These are phyloP conservation scores for Dioszegia aurantiaca DNA, from an alignment of 768 basidiomycete genomes.

Conservation along the genomic window DNA sequence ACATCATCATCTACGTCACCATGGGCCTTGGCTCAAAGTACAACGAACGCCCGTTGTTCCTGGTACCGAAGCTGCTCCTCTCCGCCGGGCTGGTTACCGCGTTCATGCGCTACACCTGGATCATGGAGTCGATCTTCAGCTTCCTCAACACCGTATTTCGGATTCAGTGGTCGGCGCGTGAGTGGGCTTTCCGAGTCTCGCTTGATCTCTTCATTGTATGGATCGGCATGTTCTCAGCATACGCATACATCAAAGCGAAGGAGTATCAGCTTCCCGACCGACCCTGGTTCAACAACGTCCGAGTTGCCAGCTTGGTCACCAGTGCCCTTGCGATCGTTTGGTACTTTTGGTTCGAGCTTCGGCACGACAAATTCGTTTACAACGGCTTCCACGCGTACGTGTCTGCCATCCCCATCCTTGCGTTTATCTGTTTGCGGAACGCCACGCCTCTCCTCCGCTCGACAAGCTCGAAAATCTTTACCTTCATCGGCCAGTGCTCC, in stretches of 20 bases:
- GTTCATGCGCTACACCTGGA: conserved; percentile 65
- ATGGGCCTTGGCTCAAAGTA: conserved; percentile 67
- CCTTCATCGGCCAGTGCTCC: conserved; percentile 80
- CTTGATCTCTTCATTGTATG: conserved; percentile 89
- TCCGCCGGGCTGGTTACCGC: conserved; percentile 65
- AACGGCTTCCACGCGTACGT: conserved; percentile 83
- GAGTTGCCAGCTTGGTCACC: conserved; percentile 57
- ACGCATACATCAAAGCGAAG: conserved; percentile 70
- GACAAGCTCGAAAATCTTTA: conserved; percentile 65
- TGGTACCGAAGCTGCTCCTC: conserved; percentile 67
- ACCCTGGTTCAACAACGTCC: conserved; percentile 62
- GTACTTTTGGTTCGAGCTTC: conserved; percentile 80
- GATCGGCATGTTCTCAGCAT: conserved; percentile 74
- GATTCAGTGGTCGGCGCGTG: conserved; percentile 77
- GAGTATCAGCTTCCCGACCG: conserved; percentile 70
- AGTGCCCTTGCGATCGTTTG: conserved; percentile 64
- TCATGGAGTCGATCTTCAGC: conserved; percentile 65
- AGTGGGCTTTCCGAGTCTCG: conserved; percentile 84
- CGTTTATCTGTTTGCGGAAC: conserved; percentile 74
- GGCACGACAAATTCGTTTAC: conserved; percentile 76
- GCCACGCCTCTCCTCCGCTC: conserved; percentile 70
- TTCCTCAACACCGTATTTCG: conserved; percentile 65
- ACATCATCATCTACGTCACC: conserved; percentile 76
- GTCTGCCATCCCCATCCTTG: conserved; percentile 72
- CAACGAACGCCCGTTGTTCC: conserved; percentile 68